Evolutionary conservation across 108 stramenopile genomes (phyloP).

Genomic region (Cafeteria roenbergensis): DNA sequence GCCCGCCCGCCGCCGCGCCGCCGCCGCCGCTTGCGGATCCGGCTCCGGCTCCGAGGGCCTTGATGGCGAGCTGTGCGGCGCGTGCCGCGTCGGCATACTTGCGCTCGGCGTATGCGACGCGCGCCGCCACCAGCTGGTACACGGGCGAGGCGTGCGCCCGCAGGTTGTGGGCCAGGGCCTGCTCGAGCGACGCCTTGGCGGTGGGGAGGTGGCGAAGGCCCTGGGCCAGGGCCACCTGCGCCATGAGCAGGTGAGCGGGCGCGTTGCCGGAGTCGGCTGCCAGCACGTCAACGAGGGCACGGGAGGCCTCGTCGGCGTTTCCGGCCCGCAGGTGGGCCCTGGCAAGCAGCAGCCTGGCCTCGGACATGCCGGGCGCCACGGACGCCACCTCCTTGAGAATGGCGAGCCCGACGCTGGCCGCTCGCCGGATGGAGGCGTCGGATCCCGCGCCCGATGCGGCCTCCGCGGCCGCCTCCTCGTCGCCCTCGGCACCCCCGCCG

Average conservation of each 20-base stretch:
- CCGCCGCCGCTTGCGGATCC: neutral
- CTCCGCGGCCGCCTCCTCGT: slow-evolving; percentile 4
- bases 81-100: slow-evolving; percentile 29
- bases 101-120: slow-evolving; percentile 21
- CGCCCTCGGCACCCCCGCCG: neutral
- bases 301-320: slow-evolving; percentile 20
- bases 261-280: slow-evolving; percentile 23
- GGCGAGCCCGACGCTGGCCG: slow-evolving; percentile 22
- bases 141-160: slow-evolving; percentile 22
- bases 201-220: slow-evolving; percentile 20
- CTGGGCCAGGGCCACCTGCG: slow-evolving; percentile 27
- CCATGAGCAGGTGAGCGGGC: slow-evolving; percentile 23
- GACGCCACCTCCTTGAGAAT: slow-evolving; percentile 20
- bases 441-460: neutral
- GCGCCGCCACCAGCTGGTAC: slow-evolving; percentile 31
- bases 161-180: slow-evolving; percentile 41
- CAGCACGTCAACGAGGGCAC: slow-evolving; percentile 17
- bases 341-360: slow-evolving; percentile 31
- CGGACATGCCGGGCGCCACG: slow-evolving; percentile 32
- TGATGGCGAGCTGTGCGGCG: slow-evolving; percentile 28
- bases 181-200: slow-evolving; percentile 27
- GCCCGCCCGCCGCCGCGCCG: too few relatives aligned
- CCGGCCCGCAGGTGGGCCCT: slow-evolving; percentile 22
- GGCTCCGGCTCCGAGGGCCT: slow-evolving; percentile 9
- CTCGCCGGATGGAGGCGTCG: neutral